Base-by-base conservation (phyloP, 352 stramenopile genomes). In the Globisporangium heterothallicum region DNA sequence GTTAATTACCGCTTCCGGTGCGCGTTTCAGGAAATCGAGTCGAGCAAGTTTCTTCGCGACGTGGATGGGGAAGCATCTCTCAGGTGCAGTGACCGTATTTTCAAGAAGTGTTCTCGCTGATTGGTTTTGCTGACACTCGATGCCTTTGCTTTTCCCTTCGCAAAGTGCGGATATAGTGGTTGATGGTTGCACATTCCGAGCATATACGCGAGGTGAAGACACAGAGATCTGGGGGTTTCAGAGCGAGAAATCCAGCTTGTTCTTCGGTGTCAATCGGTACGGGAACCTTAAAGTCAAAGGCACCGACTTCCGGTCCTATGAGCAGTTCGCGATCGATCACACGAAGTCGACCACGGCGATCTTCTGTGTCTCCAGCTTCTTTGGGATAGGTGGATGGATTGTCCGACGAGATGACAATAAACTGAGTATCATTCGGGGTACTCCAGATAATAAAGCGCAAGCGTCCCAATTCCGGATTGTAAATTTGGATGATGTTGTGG, bases 161-260 rank as follows among this genome's bases (percentile, higher is more conserved):
- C 10, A 47, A 47, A 92, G 81, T 45, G 72, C 76, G n/a, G 74
- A 88, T 35, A 65, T 87, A 14, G 65, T 89, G 1, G 49, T 70
- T 8, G 67, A 78, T 34, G 75, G 71, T 5, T 92, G 81, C 41
- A 70, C 70, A 3, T 92, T 88, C 43, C 81, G 81, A 42, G 78
- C 78, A 9, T 92, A 85, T 46, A 89, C 78, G 9, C 29, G 88
- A 8, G 75, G 74, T n/a, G 77, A 87, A n/a, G 77, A 85, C 42
- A 82, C 62, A 1, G 78, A 92, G 29, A 64, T 88, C 2, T 92
- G 78, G 78, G 81, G 81, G 2, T 88, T 92, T 48, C 78, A 88
- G 49, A 87, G 76, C 46, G 81, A 90, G 34, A 71, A 61, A 13
- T 78, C 78, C 2, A 83, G 67, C 49, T 45, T 73, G 7, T 92